These are phyloP conservation scores for Cinnamomum chago DNA, from an alignment of 164 flowering plant genomes.

Conservation along the genomic window DNA sequence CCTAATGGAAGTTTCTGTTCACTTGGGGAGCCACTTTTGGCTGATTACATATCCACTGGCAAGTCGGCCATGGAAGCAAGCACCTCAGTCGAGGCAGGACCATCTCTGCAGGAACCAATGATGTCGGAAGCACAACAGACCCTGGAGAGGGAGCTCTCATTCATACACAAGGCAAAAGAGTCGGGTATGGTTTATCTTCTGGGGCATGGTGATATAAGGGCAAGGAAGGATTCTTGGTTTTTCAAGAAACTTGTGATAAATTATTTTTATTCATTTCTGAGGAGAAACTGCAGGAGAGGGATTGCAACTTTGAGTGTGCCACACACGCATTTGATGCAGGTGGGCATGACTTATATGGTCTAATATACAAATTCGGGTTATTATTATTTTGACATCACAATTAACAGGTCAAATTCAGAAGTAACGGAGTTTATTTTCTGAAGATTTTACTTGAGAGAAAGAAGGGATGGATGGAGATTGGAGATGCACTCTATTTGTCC, in stretches of 20 bases:
- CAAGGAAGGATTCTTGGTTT: conserved; percentile 97
- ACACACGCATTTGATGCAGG: conserved; percentile 87
- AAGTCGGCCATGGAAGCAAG: conserved; percentile 45
- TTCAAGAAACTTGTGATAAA: conserved; percentile 82
- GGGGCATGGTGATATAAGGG: conserved; percentile 94
- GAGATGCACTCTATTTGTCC: no score
- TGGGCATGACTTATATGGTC: conserved; percentile 97
- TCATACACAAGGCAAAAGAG: conserved; percentile 83
- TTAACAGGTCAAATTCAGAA: neutral
- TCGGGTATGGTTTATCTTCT: conserved; percentile 95
- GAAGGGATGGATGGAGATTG: no score
- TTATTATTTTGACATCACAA: no score
- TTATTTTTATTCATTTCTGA: conserved; percentile 87
- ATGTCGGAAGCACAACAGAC: conserved; percentile 61
- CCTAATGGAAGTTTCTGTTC: conserved; percentile 91
- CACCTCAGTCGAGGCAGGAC: conserved; percentile 44
- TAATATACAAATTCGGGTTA: conserved; percentile 22
- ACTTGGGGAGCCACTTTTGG: conserved; percentile 78
- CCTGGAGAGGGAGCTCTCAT: conserved; percentile 85
- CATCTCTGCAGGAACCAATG: conserved; percentile 21
- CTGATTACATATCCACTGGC: conserved; percentile 36
- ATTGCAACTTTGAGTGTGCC: conserved; percentile 87
- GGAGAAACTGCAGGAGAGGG: conserved; percentile 92
- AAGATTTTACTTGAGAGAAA: no score
- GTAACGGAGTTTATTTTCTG: neutral